phyloP scores from a whole-genome alignment of 805 yeast species.

The Kluyveromyces lactis region DNA sequence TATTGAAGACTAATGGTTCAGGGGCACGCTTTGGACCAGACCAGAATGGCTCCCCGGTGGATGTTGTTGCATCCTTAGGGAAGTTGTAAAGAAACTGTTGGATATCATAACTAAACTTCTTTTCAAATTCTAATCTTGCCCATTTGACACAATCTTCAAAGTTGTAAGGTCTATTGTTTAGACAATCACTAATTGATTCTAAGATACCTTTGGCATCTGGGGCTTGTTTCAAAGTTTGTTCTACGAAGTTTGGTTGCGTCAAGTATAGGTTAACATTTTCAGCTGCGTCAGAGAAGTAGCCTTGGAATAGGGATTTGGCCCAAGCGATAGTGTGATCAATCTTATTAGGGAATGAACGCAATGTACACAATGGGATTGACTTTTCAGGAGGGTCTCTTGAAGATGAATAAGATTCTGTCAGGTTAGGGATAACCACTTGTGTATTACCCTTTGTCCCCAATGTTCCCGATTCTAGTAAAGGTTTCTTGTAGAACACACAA shows the following conservation, averaged over 20 bases:
- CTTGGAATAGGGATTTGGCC: conserved; percentile 94
- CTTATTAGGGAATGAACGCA: conserved; percentile 95
- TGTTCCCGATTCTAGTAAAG: conserved; percentile 93
- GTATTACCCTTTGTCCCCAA: conserved; percentile 98
- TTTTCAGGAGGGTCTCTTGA: conserved; percentile 98
- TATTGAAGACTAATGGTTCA: conserved; percentile 68
- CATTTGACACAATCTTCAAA: conserved; percentile 93
- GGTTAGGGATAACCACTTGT: conserved; percentile 86
- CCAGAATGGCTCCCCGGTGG: conserved; percentile 94
- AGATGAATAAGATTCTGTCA: conserved; percentile 93
- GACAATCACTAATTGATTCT: conserved; percentile 68
- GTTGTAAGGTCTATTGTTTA: conserved; percentile 73
- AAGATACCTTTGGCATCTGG: conserved; percentile 85
- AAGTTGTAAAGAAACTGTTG: conserved; percentile 86
- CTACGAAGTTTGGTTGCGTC: conserved; percentile 88
- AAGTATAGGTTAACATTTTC: conserved; percentile 88
- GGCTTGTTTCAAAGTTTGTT: conserved; percentile 80
- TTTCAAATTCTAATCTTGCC: conserved; percentile 89
- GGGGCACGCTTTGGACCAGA: conserved; percentile 97
- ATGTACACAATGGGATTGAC: conserved; percentile 92
- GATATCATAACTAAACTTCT: conserved; percentile 77
- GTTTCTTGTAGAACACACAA: conserved; percentile 85
- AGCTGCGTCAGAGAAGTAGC: conserved; percentile 82
- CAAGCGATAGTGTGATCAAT: conserved; percentile 99
- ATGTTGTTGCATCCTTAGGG: conserved; percentile 88